Evolutionary conservation across 2,329 filamentous ascomycete species (phyloP), one percentile per base, ranked within the genome.

Genomic region (Arthrobotrys entomopaga): DNA sequence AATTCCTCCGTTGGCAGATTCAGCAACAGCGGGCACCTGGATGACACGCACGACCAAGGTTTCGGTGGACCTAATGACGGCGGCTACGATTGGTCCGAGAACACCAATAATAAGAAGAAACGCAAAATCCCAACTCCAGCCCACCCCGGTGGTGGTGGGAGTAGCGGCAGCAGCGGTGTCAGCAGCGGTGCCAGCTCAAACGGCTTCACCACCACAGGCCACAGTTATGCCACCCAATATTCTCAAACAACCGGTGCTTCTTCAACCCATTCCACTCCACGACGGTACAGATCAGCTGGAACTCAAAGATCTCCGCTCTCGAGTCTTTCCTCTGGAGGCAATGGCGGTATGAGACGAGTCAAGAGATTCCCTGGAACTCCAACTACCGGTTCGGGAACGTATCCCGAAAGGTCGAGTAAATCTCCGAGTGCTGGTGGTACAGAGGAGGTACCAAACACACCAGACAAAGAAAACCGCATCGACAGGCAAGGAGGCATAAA

Each of bases 51-150:
- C 22, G 66, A 65, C 38, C 66, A 60, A 40, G 73, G 66, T 10
- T 29, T 73, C 46, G 57, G 74, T 24, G 70, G 74, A 34, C 49
- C 78, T 79, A 90, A 90, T 1, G 84, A 87, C 10, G 94, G 98
- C 81, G 93, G 93, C 13, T 98, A 98, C 81, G 95, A 99, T 81
- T 95, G 92, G 5, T 96, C 97, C 79, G 95, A 99, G 82, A 98
- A 98, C 79, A 96, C 92, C 40, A 98, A 97, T 81, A 99, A 99
- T 81, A 99, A 99, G 83, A 99, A 98, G 84, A 98, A 99, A 82
- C 88, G 95, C 78, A 99, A 99, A 83, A 98, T 99, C 42, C 95
- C 95, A 0, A 93, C 93, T 0, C 92, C 92, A 8, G 91, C 91
- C 16, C 91, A 91, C 78, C 85, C 88, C 13, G 87, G 77, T 15